Evolutionary conservation across 2,329 filamentous ascomycete genomes (phyloP).

Genomic region (Aspergillus brasiliensis): DNA sequence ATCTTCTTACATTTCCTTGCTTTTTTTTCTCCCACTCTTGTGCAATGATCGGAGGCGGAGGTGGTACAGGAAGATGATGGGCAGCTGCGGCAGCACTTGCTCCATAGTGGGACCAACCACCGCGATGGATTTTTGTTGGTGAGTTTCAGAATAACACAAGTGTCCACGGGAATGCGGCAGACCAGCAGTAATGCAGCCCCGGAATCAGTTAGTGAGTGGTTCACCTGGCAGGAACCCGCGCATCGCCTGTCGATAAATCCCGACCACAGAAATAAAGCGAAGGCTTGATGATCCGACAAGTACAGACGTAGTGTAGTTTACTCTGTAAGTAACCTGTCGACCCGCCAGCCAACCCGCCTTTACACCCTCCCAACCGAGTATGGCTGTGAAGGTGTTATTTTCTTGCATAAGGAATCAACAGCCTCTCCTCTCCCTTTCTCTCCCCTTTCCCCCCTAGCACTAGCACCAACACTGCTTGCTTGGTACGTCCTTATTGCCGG

Average conservation of each 20-base stretch:
- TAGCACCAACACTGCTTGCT: neutral
- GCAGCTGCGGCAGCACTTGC: neutral
- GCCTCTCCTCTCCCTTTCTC: no score
- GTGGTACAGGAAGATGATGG: slow-evolving; percentile 11
- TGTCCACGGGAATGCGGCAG: slow-evolving; percentile 6
- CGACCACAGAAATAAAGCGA: neutral
- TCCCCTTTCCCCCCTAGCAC: neutral
- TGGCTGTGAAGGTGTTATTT: no score
- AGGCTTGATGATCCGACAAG: neutral
- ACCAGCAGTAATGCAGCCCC: neutral
- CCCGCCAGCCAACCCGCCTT: neutral
- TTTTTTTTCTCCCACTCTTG: neutral
- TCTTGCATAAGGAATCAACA: no score
- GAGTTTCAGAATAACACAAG: slow-evolving; percentile 18
- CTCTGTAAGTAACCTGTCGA: neutral
- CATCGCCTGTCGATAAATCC: neutral
- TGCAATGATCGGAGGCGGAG: slow-evolving; percentile 1
- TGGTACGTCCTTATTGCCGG: neutral
- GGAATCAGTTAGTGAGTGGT: neutral
- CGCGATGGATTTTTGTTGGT: slow-evolving; percentile 3
- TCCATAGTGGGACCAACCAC: slow-evolving; percentile 2
- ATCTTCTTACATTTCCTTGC: slow-evolving; percentile 14
- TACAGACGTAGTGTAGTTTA: no score
- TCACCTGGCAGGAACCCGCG: neutral
- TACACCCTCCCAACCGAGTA: neutral